These are phyloP conservation scores for Termitomyces eurrhizus DNA, from an alignment of 768 basidiomycete species.

Conservation along the genomic window DNA sequence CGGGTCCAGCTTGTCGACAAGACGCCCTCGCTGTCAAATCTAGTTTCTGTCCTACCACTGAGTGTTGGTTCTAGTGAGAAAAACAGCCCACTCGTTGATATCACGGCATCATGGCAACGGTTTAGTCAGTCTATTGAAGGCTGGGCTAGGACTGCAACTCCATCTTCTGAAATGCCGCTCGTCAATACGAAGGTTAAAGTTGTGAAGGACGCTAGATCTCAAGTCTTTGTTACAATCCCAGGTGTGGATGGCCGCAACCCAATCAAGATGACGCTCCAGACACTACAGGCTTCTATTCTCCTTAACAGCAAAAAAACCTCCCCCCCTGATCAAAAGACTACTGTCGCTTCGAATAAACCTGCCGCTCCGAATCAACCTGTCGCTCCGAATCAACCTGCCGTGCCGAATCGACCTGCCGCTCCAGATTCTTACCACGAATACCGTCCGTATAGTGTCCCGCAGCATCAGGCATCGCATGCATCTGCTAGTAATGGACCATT, in stretches of 20 bases:
- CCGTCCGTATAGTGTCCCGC: constrained; percentile 8
- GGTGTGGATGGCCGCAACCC: not conserved
- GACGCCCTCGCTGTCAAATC: not conserved
- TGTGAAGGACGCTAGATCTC: not conserved
- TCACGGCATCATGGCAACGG: not conserved
- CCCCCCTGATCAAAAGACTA: not conserved
- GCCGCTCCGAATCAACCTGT: too few relatives aligned
- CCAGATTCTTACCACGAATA: not conserved
- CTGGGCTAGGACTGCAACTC: constrained; percentile 2
- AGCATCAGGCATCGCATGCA: constrained; percentile 1
- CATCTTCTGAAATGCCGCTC: constrained; percentile 1
- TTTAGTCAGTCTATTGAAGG: not conserved
- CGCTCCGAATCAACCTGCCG: not conserved
- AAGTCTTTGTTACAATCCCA: not conserved
- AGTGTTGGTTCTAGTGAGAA: not conserved
- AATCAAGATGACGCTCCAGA: not conserved
- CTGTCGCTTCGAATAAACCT: not conserved
- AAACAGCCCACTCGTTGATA: not conserved
- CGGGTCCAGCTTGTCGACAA: constrained; percentile 1
- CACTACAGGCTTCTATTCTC: not conserved
- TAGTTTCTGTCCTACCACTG: not conserved
- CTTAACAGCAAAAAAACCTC: not conserved
- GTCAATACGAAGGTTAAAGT: constrained; percentile 1
- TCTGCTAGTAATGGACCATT: not conserved
- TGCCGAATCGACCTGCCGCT: not conserved